A percentile compares a stretch with the other conserved stretches of the same genome.
Evolutionary conservation across 495 filamentous ascomycete genomes (phyloP).

Genomic region (Xylaria castorea): DNA sequence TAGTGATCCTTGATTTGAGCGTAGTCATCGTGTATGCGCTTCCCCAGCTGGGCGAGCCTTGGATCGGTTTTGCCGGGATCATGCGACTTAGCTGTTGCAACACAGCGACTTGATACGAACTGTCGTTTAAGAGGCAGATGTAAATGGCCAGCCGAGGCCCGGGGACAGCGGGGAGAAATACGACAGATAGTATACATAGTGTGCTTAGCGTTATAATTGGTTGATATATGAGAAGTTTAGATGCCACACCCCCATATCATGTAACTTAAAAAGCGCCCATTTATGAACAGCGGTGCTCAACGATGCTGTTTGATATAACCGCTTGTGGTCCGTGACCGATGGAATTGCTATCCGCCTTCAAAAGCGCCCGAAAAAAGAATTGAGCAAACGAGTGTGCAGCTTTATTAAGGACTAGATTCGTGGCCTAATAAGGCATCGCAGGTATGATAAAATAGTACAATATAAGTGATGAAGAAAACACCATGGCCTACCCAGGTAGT

Average conservation of each 20-base stretch:
- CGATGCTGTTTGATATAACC: neutral
- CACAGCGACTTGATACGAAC: slow-evolving; percentile 5
- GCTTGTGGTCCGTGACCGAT: neutral
- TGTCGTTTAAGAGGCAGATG: slow-evolving; percentile 16
- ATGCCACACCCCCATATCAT: neutral
- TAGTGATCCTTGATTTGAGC: slow-evolving; percentile 73
- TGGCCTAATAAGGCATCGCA: neutral
- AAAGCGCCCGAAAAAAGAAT: neutral
- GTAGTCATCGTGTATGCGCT: slow-evolving; percentile 78
- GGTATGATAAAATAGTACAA: neutral
- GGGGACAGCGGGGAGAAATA: neutral
- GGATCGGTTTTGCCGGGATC: slow-evolving; percentile 56
- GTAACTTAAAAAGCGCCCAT: neutral
- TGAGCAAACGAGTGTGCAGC: neutral
- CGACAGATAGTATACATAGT: slow-evolving; percentile 17
- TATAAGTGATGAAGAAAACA: neutral
- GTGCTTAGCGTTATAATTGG: neutral
- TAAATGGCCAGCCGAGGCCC: neutral
- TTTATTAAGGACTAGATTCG: neutral
- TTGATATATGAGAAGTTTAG: neutral
- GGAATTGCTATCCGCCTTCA: neutral
- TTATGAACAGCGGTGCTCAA: neutral
- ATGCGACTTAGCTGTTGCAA: slow-evolving; percentile 29
- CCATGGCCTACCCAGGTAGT: neutral
- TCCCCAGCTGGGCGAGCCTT: slow-evolving; percentile 67